Conservation (phyloP, 805 yeast species). For the Sporopachydermia lactativora region DNA sequence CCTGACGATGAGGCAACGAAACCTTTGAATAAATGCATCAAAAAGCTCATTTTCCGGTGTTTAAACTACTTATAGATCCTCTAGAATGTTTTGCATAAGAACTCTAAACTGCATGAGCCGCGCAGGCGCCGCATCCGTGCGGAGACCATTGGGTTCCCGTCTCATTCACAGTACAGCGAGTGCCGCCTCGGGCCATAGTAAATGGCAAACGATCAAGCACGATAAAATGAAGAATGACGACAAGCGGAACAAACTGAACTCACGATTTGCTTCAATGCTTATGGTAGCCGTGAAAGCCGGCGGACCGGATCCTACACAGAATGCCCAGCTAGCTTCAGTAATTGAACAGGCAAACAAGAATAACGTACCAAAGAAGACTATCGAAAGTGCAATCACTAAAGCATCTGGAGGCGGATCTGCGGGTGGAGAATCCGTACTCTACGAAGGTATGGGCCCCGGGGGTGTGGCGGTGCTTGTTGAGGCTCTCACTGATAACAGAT, state of each 20-base stretch:
- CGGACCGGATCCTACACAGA: slow-evolving; percentile 51
- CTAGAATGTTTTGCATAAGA: too few species aligned
- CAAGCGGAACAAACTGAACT: slow-evolving; percentile 51
- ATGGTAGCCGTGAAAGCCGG: slow-evolving; percentile 62
- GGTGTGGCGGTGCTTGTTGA: slow-evolving; percentile 80
- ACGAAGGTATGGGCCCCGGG: slow-evolving; percentile 89
- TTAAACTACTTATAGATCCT: too few species aligned
- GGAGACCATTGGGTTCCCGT: too few species aligned
- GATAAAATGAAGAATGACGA: slow-evolving; percentile 91
- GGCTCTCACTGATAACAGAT: slow-evolving; percentile 79
- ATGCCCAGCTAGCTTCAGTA: slow-evolving; percentile 49
- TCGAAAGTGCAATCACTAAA: slow-evolving; percentile 78
- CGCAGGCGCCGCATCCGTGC: too few species aligned
- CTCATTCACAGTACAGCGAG: slow-evolving; percentile 3
- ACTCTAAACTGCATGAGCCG: too few species aligned
- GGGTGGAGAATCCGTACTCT: slow-evolving; percentile 41
- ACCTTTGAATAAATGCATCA: too few species aligned
- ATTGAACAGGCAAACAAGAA: slow-evolving; percentile 65
- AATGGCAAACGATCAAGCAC: slow-evolving; percentile 92
- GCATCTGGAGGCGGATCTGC: slow-evolving; percentile 55
- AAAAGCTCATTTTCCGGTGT: too few species aligned
- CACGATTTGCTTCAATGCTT: slow-evolving; percentile 58
- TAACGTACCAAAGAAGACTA: slow-evolving; percentile 70
- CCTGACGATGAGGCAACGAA: too few species aligned
- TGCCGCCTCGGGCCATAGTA: slow-evolving; percentile 67